Evolutionary conservation across 495 filamentous ascomycete species (phyloP).

Genomic region (Ascodesmis nigricans): DNA sequence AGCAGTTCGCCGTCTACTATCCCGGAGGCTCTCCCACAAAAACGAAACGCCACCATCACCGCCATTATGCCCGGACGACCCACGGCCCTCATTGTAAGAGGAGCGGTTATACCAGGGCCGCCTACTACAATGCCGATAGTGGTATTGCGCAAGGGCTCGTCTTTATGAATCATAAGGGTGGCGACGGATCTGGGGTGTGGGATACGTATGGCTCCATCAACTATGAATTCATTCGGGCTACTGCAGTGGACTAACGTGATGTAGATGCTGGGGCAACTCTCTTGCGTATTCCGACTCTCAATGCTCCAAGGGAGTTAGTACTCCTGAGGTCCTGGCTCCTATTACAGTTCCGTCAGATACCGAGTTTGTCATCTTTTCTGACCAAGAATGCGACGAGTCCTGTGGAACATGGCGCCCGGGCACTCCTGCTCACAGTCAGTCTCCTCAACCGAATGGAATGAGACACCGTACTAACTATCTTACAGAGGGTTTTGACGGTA

Average conservation of each 20-base stretch:
- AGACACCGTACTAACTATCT: conserved; percentile 6
- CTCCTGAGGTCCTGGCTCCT: conserved; percentile 30
- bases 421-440: conserved; percentile 39
- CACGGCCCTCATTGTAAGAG: conserved; percentile 24
- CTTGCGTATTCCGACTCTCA: conserved; percentile 36
- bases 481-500: conserved; percentile 41
- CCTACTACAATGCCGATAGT: conserved; percentile 34
- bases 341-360: conserved; percentile 29
- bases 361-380: conserved; percentile 41
- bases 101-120: conserved; percentile 13
- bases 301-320: conserved; percentile 28
- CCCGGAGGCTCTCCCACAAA: conserved; percentile 22
- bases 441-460: conserved; percentile 2
- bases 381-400: conserved; percentile 30
- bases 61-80: too few species aligned
- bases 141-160: conserved; percentile 33
- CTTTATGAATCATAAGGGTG: conserved; percentile 45
- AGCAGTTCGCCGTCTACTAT: conserved; percentile 41
- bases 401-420: conserved; percentile 38
- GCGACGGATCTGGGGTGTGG: conserved; percentile 34
- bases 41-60: conserved; percentile 21
- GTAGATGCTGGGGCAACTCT: conserved; percentile 37
- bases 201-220: conserved; percentile 27
- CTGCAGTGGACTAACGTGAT: too few species aligned
- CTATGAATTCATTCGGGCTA: too few species aligned